Conservation (phyloP, 495 filamentous ascomycete genomes). For the Halenospora varia region DNA sequence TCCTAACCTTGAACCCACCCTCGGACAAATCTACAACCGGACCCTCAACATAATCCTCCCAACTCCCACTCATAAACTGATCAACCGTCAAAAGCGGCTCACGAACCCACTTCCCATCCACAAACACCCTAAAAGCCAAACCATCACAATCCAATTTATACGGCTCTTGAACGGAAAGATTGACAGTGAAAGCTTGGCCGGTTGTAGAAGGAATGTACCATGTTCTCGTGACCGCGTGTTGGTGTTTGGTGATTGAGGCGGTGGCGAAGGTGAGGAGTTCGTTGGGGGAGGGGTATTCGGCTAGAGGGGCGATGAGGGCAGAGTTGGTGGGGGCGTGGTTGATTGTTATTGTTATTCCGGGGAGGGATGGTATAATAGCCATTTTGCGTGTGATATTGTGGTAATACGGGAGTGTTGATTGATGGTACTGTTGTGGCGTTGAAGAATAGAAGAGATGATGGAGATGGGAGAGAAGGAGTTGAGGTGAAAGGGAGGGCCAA, state of each 20-base stretch:
- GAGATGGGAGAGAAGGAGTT: too few species aligned
- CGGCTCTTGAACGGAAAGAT: neutral
- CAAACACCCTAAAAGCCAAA: neutral
- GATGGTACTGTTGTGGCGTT: neutral
- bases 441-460: too few species aligned
- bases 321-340: too few species aligned
- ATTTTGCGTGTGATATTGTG: neutral
- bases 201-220: neutral
- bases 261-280: neutral
- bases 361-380: neutral
- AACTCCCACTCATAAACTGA: neutral
- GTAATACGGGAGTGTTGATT: neutral
- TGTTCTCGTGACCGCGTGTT: neutral
- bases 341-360: neutral
- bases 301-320: too few species aligned
- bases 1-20: neutral
- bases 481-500: too few species aligned
- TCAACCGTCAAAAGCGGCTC: neutral
- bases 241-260: neutral
- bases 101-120: neutral
- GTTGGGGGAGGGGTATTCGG: neutral
- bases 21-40: neutral
- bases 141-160: neutral
- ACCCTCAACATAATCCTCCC: neutral
- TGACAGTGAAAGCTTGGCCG: neutral